Evolutionary conservation across 2,329 filamentous ascomycete genomes (phyloP).

Genomic region (Alternaria ethzedia): DNA sequence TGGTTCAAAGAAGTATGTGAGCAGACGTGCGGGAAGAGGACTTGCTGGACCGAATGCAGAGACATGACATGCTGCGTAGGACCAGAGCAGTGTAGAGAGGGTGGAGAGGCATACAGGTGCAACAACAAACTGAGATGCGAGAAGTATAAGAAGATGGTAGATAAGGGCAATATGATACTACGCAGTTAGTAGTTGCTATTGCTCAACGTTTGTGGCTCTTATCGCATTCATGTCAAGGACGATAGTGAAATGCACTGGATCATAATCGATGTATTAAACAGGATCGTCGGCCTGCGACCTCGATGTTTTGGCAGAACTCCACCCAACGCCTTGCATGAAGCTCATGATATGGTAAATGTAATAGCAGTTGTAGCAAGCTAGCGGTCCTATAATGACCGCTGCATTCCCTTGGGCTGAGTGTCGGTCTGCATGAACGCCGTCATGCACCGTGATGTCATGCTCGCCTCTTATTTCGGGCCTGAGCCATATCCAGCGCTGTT

Average conservation of each 20-base stretch:
- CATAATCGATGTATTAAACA: neutral
- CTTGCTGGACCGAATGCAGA: neutral
- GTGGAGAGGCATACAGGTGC: neutral
- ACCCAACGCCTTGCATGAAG: neutral
- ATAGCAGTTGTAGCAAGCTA: neutral
- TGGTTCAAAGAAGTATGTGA: neutral
- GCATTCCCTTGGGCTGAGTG: neutral
- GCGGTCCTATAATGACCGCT: neutral
- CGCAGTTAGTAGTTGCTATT: neutral
- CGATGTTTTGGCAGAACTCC: neutral
- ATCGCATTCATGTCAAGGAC: neutral
- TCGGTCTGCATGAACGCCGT: neutral
- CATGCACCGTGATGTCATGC: neutral
- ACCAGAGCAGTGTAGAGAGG: neutral
- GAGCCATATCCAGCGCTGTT: conserved; percentile 36
- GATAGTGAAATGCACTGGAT: neutral
- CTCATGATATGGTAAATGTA: neutral
- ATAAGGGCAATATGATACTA: neutral
- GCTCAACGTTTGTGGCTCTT: no score
- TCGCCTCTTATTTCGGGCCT: conserved; percentile 11
- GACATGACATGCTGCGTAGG: neutral
- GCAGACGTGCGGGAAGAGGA: neutral
- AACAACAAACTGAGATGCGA: neutral
- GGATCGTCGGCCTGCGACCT: neutral
- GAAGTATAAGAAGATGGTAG: neutral